Conservation (phyloP, 1,284 basidiomycete genomes). For the Apiotrichum domesticum region DNA sequence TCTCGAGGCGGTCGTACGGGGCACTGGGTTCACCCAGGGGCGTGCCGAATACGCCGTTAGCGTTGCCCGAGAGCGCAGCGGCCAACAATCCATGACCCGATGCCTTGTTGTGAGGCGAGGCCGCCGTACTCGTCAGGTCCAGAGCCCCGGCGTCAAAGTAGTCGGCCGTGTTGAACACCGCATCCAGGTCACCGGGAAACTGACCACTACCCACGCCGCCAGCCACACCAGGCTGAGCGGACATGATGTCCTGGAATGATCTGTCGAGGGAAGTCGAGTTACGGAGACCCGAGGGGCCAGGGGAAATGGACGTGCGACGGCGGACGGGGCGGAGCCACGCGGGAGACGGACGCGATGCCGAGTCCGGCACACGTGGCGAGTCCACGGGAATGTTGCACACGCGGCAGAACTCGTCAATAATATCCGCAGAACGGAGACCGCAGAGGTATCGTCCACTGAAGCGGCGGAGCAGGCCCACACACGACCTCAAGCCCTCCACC, state of each 20-base stretch:
- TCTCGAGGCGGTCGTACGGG: slow-evolving; percentile 31
- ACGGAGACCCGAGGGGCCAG: slow-evolving; percentile 41
- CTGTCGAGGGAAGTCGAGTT: slow-evolving; percentile 48
- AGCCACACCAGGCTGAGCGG: slow-evolving; percentile 18
- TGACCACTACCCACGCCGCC: not conserved
- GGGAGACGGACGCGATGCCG: slow-evolving; percentile 57
- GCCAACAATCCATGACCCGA: no score
- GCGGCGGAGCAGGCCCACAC: slow-evolving; percentile 65
- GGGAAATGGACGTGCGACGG: slow-evolving; percentile 50
- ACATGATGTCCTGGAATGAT: slow-evolving; percentile 26
- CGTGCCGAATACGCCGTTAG: slow-evolving; percentile 2
- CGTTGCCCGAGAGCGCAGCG: no score
- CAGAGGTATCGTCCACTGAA: slow-evolving; percentile 56
- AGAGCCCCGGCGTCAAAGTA: slow-evolving; percentile 18
- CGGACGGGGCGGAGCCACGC: slow-evolving; percentile 82
- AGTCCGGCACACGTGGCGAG: slow-evolving; percentile 50
- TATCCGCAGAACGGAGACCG: slow-evolving; percentile 75
- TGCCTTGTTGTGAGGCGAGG: slow-evolving; percentile 4
- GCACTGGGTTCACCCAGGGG: slow-evolving; percentile 29
- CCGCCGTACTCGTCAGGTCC: slow-evolving; percentile 5
- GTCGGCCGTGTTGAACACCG: slow-evolving; percentile 41
- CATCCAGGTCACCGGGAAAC: slow-evolving; percentile 32
- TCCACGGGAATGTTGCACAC: slow-evolving; percentile 84
- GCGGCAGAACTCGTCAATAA: slow-evolving; percentile 87
- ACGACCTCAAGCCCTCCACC: slow-evolving; percentile 74